Base-by-base conservation (phyloP, 208 protist genomes). In the Leishmania tropica region DNA sequence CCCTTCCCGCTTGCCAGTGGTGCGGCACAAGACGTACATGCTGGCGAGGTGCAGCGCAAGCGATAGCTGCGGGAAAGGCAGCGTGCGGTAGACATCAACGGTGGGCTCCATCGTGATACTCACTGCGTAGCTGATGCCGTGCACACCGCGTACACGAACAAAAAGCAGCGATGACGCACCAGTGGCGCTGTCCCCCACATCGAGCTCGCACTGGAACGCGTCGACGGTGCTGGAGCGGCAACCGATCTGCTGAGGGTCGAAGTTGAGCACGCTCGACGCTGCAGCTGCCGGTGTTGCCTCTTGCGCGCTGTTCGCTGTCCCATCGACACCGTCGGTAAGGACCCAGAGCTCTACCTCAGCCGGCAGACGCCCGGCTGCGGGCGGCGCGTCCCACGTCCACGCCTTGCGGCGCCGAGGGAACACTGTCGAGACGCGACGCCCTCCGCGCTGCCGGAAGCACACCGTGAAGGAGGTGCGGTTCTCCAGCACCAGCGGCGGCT, bases 401-500 rank as follows among this genome's bases (percentile, higher is more conserved):
- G 76, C 83, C 78, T 92, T 90, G 31, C 91, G 91, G 37, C 85
- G 84, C 19, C 85, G 86, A 21, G 93, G 90, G 75, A 92, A 91
- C 21, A 96, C 84, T 42, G 83, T 80, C 21, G 87, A 81, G 3
- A 67, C 47, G 51, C 76, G 81, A n/a, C 75, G 81, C 77, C 72
- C 37, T 24, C 60, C 86, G 62, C 81, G 84, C 79, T 96, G 93
- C 75, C 86, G 76, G 73, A 92, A 86, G 72, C 82, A 87, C 31
- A 94, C 74, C 42, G 86, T 88, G 78, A 83, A 95, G 28, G 84
- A 76, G 1, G 91, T 93, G 64, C 93, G 90, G 78, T 96, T 96
- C 74, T 96, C 93, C 54, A 96, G 75, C n/a, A 93, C 83, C 80
- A 92, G 86, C 28, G 93, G 93, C 28, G 93, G 91, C 58, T 80